These are phyloP conservation scores for Huntiella moniliformis DNA, from an alignment of 2,329 filamentous ascomycete species.

Conservation along the genomic window DNA sequence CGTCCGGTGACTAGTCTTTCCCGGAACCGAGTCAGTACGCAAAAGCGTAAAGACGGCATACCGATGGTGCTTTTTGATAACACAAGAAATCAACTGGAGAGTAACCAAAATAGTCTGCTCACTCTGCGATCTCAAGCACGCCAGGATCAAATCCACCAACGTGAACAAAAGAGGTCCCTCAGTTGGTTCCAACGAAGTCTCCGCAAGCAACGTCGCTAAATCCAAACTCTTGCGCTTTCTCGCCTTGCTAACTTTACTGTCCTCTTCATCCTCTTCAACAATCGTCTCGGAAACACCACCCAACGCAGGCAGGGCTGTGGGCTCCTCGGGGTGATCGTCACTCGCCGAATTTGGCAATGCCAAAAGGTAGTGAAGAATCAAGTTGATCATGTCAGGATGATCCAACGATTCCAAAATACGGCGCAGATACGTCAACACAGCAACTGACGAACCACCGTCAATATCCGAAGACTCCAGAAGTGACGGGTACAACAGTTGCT, in stretches of 20 bases:
- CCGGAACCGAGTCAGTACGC: constrained; percentile 37
- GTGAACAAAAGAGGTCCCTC: constrained; percentile 79
- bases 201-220: constrained; percentile 59
- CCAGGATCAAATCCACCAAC: constrained; percentile 72
- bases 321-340: constrained; percentile 18
- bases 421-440: constrained; percentile 81
- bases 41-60: constrained; percentile 67
- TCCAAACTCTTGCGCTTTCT: constrained; percentile 80
- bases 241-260: constrained; percentile 42
- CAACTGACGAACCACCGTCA: constrained; percentile 89
- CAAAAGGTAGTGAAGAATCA: constrained; percentile 81
- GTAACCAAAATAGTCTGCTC: constrained; percentile 81
- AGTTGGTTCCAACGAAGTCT: constrained; percentile 34
- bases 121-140: constrained; percentile 67
- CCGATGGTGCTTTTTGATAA: constrained; percentile 70
- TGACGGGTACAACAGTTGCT: constrained; percentile 91
- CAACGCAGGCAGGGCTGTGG: not conserved
- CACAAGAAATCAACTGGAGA: constrained; percentile 67
- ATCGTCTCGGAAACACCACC: not conserved
- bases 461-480: constrained; percentile 91
- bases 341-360: constrained; percentile 41
- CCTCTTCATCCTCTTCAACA: constrained; percentile 7
- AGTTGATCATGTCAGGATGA: constrained; percentile 82
- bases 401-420: constrained; percentile 81
- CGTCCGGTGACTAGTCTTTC: constrained; percentile 41